Conservation (phyloP, 208 protist species). For the Leishmania tarentolae region DNA sequence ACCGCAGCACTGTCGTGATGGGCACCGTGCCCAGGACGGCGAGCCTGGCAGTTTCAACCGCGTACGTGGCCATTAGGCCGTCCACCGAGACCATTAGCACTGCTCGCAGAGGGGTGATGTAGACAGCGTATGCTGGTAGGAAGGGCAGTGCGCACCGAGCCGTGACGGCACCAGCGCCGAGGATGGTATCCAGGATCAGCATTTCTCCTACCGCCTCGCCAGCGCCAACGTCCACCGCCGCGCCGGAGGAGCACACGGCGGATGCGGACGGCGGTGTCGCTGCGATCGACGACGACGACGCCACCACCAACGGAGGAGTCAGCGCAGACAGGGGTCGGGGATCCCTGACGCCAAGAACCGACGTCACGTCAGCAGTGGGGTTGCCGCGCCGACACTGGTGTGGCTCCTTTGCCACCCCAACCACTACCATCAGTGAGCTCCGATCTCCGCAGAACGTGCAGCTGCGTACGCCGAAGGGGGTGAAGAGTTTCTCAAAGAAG, state of each 20-base stretch:
- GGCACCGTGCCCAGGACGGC: conserved; percentile 40
- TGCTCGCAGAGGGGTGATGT: conserved; percentile 50
- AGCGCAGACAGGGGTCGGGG: neutral
- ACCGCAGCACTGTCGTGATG: conserved; percentile 24
- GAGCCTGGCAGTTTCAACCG: conserved; percentile 44
- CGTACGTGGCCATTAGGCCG: conserved; percentile 65
- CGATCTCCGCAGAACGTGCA: conserved; percentile 72
- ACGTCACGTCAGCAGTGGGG: neutral
- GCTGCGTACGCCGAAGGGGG: conserved; percentile 39
- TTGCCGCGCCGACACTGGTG: conserved; percentile 17
- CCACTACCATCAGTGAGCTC: conserved; percentile 60
- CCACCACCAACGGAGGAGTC: neutral
- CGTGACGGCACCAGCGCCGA: conserved; percentile 39
- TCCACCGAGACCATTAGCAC: conserved; percentile 69
- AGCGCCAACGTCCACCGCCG: neutral
- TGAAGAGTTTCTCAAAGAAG: conserved; percentile 48
- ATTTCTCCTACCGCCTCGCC: conserved; percentile 41
- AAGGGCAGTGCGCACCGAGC: conserved; percentile 77
- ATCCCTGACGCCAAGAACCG: neutral
- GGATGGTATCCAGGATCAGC: conserved; percentile 37
- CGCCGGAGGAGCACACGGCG: neutral
- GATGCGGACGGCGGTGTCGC: neutral
- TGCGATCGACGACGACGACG: neutral
- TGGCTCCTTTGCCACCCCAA: conserved; percentile 56
- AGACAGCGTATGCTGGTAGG: conserved; percentile 67